Evolutionary conservation across 164 flowering plant species (phyloP).

Genomic region (Cinnamomum chago): DNA sequence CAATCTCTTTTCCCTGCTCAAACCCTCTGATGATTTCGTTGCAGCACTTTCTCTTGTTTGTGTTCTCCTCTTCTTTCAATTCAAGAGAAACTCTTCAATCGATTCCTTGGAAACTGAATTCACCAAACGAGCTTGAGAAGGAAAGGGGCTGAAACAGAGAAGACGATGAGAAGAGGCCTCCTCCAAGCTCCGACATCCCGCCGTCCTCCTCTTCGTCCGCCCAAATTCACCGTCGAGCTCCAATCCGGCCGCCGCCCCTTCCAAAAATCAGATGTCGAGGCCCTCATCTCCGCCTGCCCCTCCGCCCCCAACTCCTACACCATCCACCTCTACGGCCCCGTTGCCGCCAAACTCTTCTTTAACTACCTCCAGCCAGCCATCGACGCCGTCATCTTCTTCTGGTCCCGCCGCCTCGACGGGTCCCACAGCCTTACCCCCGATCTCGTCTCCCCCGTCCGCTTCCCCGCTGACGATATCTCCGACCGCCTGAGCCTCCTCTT

Average conservation of each 20-base stretch:
- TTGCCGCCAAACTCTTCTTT: conserved; percentile 33
- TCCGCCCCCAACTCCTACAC: background rate
- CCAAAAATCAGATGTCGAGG: background rate
- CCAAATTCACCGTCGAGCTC: background rate
- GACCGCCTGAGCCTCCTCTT: conserved; percentile 38
- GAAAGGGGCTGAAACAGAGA: too few relatives aligned
- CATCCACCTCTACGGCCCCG: conserved; percentile 5
- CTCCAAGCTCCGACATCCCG: background rate
- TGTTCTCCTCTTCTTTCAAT: too few relatives aligned
- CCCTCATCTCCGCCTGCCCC: conserved; percentile 19
- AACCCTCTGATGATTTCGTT: background rate
- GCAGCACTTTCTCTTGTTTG: too few relatives aligned
- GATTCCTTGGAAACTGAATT: too few relatives aligned
- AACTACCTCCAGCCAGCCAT: conserved; percentile 41
- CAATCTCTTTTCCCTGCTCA: background rate
- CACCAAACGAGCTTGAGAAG: too few relatives aligned
- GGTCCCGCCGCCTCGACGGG: conserved; percentile 51
- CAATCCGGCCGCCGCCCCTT: background rate
- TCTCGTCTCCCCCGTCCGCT: conserved; percentile 14
- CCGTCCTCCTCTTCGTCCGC: background rate
- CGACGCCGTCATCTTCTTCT: conserved; percentile 37
- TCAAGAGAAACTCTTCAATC: too few relatives aligned
- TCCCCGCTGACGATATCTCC: conserved; percentile 44
- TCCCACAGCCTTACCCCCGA: conserved; percentile 31
- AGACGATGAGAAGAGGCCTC: background rate